phyloP scores from a whole-genome alignment of 2,329 filamentous ascomycete genomes.

The Microcera coccophila region DNA sequence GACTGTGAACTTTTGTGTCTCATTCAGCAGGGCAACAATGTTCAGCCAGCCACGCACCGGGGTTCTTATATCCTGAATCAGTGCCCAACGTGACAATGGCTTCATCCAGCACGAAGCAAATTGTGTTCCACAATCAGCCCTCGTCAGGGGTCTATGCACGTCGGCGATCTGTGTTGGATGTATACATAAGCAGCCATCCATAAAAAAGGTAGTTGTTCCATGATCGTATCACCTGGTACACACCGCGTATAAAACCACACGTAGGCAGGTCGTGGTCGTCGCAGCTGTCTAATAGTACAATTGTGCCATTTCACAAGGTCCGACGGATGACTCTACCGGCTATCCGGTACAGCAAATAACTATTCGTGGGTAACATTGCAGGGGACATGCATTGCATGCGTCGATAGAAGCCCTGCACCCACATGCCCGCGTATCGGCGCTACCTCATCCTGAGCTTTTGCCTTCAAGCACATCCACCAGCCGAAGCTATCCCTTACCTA shows the following conservation, averaged over 20 bases:
- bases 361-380: conserved; percentile 13
- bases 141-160: neutral
- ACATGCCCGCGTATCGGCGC: conserved; percentile 8
- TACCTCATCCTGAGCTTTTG: too few relatives aligned
- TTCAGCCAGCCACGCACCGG: too few relatives aligned
- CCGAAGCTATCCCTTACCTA: too few relatives aligned
- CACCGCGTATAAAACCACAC: neutral
- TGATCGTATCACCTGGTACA: neutral
- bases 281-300: too few relatives aligned
- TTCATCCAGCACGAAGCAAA: neutral
- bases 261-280: too few relatives aligned
- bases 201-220: neutral
- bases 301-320: neutral
- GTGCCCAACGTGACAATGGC: too few relatives aligned
- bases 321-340: neutral
- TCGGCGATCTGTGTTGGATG: neutral
- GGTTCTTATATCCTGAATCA: neutral
- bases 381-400: conserved; percentile 5
- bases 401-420: neutral
- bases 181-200: neutral
- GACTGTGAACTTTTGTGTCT: neutral
- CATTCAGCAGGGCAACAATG: neutral
- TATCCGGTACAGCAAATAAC: neutral
- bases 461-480: too few relatives aligned
- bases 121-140: neutral